phyloP scores from a whole-genome alignment of 106 monocot genomes.

The Apostasia shenzhenica region DNA sequence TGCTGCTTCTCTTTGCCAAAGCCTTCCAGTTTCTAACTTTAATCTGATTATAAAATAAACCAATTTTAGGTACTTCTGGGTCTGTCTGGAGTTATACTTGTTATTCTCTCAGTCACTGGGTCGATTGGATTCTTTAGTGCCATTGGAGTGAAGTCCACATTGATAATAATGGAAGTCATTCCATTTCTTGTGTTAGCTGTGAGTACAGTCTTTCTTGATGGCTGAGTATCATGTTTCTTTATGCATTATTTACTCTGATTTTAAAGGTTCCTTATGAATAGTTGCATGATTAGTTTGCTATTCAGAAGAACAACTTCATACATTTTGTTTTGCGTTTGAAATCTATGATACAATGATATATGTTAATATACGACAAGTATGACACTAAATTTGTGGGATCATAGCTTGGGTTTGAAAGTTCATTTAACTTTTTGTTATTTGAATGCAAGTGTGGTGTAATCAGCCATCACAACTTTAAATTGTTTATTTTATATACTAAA shows the following conservation, averaged over 20 bases:
- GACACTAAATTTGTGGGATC: too few species aligned
- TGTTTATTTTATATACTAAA: too few species aligned
- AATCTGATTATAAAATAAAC: slow-evolving; percentile 2
- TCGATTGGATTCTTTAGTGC: slow-evolving; percentile 95
- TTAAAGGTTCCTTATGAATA: too few species aligned
- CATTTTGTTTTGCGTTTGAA: too few species aligned
- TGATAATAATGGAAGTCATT: slow-evolving; percentile 99
- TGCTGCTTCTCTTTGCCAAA: background rate
- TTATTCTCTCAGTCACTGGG: slow-evolving; percentile 86
- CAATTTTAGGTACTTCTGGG: slow-evolving; percentile 77
- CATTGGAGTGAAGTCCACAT: slow-evolving; percentile 89
- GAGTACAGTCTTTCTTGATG: slow-evolving; percentile 30
- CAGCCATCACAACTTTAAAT: too few species aligned
- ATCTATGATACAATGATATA: too few species aligned
- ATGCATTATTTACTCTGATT: background rate
- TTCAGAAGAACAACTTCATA: too few species aligned
- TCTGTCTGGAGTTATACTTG: slow-evolving; percentile 80
- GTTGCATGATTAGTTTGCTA: background rate
- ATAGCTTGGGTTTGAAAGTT: too few species aligned
- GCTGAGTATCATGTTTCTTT: background rate
- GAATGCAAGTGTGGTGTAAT: too few species aligned
- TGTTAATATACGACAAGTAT: too few species aligned
- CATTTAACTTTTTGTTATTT: too few species aligned
- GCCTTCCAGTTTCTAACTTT: background rate
- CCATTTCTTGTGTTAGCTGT: slow-evolving; percentile 97